Base-by-base conservation (phyloP, 1,284 basidiomycete species). In the Leccinum subrobustum region DNA sequence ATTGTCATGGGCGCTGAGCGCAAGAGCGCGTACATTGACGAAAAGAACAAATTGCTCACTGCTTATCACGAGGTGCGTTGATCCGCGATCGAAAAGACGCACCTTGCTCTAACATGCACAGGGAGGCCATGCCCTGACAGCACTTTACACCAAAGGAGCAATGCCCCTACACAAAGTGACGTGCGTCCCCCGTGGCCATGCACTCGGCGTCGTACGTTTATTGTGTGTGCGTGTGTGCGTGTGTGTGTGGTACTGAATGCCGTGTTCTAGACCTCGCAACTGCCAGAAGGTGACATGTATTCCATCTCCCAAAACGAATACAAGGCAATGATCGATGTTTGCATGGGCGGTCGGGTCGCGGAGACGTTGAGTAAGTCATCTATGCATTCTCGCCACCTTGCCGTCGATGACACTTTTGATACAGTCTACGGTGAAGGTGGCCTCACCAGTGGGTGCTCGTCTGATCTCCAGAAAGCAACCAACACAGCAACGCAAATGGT, bases 121-220 rank as follows among this genome's bases (percentile, higher is more conserved):
- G 87, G 95, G 93, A 64, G 95, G 95, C 8, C 95, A 97, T 75
- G 94, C 95, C 16, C 83, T 98, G 23, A 87, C 94, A 20, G 93
- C 95, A 6, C 77, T 97, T 39, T 94, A 94, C 73, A 97, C 96
- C 0, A 85, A 92, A 62, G 95, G 95, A 58, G 93, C 95, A 29
- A 93, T 95, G 84, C 95, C 95, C 31, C 77, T 98, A 65, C 95
- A 98, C 76, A 97, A 96, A 79, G 95, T 96, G 27, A 98, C 95
- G 18, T 96, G 95, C 75, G 86, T 98, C 63, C 95, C 95, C 54
- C 89, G 96, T 68, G 95, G 95, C 33, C 93, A 95, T 69, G 91
- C 94, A 18, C 83, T 97, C 37, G 96, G 96, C 65, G 80, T 95
- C 68, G 91, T 92, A 76, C 67, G 88, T 83, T 18, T 35, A 18